Percentiles rank a stretch among this genome's conserved stretches.
phyloP scores from a whole-genome alignment of 495 filamentous ascomycete species.

The Aspergillus biplanus region DNA sequence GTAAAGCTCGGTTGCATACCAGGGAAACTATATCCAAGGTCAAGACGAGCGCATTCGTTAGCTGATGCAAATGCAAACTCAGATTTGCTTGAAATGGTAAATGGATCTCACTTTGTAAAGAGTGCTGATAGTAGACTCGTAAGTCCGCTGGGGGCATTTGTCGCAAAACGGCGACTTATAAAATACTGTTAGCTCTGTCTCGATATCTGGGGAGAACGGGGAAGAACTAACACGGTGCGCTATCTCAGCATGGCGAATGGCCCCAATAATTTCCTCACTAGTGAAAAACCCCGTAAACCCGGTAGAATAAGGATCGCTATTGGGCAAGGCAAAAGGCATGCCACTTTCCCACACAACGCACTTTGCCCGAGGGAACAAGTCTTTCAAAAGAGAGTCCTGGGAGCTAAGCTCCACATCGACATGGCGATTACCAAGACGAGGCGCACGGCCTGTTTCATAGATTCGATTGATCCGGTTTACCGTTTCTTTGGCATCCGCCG shows the following conservation, averaged over 20 bases:
- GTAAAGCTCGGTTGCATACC: slow-evolving; percentile 64
- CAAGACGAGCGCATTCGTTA: slow-evolving; percentile 8
- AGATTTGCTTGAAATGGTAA: background rate
- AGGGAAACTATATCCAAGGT: slow-evolving; percentile 58
- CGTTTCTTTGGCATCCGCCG: slow-evolving; percentile 55
- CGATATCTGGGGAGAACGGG: background rate
- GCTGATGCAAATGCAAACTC: background rate
- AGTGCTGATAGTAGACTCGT: slow-evolving; percentile 75
- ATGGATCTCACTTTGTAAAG: slow-evolving; percentile 61
- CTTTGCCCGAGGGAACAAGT: slow-evolving; percentile 69
- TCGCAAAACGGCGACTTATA: slow-evolving; percentile 63
- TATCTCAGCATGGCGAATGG: slow-evolving; percentile 67
- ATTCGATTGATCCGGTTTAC: slow-evolving; percentile 38
- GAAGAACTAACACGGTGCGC: slow-evolving; percentile 64
- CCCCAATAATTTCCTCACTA: slow-evolving; percentile 69
- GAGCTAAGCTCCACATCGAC: slow-evolving; percentile 64
- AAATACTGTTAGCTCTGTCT: slow-evolving; percentile 10
- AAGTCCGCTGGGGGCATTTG: slow-evolving; percentile 71
- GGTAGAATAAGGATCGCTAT: slow-evolving; percentile 57
- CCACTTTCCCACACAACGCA: slow-evolving; percentile 63
- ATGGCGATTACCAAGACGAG: slow-evolving; percentile 65
- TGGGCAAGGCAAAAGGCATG: slow-evolving; percentile 46
- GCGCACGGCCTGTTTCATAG: slow-evolving; percentile 49
- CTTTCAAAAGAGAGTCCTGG: slow-evolving; percentile 64
- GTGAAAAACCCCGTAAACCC: slow-evolving; percentile 73